Evolutionary conservation across 2,329 filamentous ascomycete species (phyloP), one percentile per base, ranked within the genome.

Genomic region (Penicillium sp.): DNA sequence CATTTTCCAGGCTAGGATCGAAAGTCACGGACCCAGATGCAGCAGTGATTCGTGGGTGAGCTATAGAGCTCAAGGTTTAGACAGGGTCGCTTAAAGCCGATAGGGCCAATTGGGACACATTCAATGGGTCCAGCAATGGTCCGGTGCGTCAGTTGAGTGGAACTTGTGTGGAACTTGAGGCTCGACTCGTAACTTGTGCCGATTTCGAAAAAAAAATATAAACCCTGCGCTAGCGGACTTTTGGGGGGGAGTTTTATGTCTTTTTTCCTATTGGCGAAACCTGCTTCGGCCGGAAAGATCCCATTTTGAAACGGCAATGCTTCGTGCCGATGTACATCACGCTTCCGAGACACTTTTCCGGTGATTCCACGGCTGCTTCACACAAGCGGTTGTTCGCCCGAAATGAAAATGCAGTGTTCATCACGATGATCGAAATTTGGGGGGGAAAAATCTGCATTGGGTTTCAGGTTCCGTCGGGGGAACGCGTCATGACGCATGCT

Each of bases 141-240:
- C 61, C 63, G 61, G 65, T 65, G 65, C 60, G 61, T 68, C 60
- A 68, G 59, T 56, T 55, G 49, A 62, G 67, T 69, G 67, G 66
- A 55, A 61, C 48, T 42, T 27, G 48, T 36, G 39, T 69, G 67
- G 66, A 56, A 61, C 48, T 42, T 38, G 50, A 47, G 39, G 43
- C 43, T 48, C 39, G 51, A 45, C 43, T 47, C 22, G 16, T 21
- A 22, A 46, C 48, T 16, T 32, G 43, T 49, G 39, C 32, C 40
- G 40, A 42, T 10, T 43, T 49, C 18, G 14, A 21, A 54, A 48
- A 53, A 48, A 53, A 49, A 54, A 54, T 54, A 54, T 54, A 54
- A 49, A 54, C 51, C 36, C 32, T 40, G 38, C 46, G 32, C 42
- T 52, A 47, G 49, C 27, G 34, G 34, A n/a, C 34, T 36, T n/a